phyloP scores from a whole-genome alignment of 495 filamentous ascomycete genomes.

The Aspergillus funiculosus region DNA sequence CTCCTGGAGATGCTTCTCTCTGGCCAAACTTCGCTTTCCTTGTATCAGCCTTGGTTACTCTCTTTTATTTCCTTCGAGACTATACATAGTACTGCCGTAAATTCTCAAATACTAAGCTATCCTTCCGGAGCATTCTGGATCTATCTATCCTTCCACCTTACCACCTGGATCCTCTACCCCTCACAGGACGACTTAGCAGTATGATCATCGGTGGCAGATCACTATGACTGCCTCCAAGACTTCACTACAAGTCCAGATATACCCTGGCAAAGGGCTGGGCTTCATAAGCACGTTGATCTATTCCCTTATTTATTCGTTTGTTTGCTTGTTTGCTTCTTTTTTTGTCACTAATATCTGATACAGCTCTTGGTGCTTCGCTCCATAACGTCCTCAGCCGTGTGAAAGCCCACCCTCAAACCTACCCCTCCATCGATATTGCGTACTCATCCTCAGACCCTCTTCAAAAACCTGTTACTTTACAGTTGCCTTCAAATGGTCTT shows the following conservation, averaged over 20 bases:
- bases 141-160: conserved; percentile 3
- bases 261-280: conserved; percentile 71
- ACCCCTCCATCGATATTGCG: conserved; percentile 74
- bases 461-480: conserved; percentile 61
- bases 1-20: not conserved
- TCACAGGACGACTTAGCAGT: conserved; percentile 4
- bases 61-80: not conserved
- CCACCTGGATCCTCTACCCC: conserved; percentile 8
- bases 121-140: not conserved
- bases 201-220: conserved; percentile 18
- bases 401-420: conserved; percentile 74
- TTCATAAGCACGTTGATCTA: conserved; percentile 64
- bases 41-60: not conserved
- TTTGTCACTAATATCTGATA: conserved; percentile 20
- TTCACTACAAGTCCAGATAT: conserved; percentile 56
- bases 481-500: conserved; percentile 76
- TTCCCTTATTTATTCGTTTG: no score
- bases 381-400: conserved; percentile 81
- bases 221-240: conserved; percentile 44
- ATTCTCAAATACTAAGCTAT: not conserved
- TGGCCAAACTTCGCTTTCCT: conserved; percentile 1
- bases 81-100: no score
- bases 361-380: conserved; percentile 82
- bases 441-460: conserved; percentile 69
- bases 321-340: no score